A percentile compares a stretch with the other conserved stretches of the same genome.
phyloP scores from a whole-genome alignment of 140 eudicot genomes.

The Erigeron philadelphicus region DNA sequence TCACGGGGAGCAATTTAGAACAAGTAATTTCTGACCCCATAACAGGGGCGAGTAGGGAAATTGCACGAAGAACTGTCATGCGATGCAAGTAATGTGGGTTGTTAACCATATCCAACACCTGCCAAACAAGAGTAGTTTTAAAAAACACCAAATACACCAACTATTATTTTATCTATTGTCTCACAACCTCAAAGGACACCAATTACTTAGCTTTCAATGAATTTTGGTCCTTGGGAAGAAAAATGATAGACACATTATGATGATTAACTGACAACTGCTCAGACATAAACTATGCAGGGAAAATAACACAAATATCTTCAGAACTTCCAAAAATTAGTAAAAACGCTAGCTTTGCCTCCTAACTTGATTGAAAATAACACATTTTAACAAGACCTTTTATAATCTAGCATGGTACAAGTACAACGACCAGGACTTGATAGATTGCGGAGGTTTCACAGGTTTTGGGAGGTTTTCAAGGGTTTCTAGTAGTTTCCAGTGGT shows the following conservation, averaged over 20 bases:
- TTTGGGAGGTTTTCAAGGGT: too few relatives aligned
- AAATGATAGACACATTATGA: neutral
- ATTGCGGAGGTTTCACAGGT: too few relatives aligned
- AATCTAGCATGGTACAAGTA: too few relatives aligned
- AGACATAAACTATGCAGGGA: neutral
- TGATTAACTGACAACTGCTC: neutral
- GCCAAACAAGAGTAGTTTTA: constrained; percentile 17
- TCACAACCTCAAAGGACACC: neutral
- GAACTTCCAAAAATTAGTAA: too few relatives aligned
- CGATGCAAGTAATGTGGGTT: constrained; percentile 80
- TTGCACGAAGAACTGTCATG: constrained; percentile 71
- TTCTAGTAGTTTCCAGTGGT: too few relatives aligned
- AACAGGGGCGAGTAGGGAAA: constrained; percentile 83
- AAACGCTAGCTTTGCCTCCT: too few relatives aligned
- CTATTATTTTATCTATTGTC: neutral
- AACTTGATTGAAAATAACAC: too few relatives aligned
- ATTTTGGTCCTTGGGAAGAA: neutral
- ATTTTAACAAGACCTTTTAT: neutral
- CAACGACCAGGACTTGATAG: too few relatives aligned
- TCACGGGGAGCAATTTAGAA: constrained; percentile 72
- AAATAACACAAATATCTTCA: neutral
- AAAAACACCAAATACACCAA: neutral
- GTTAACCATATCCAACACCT: constrained; percentile 75
- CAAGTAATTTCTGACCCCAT: constrained; percentile 85
- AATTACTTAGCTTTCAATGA: neutral